These are phyloP conservation scores for Parietaria judaica DNA, from an alignment of 306 rosid species.

Conservation along the genomic window DNA sequence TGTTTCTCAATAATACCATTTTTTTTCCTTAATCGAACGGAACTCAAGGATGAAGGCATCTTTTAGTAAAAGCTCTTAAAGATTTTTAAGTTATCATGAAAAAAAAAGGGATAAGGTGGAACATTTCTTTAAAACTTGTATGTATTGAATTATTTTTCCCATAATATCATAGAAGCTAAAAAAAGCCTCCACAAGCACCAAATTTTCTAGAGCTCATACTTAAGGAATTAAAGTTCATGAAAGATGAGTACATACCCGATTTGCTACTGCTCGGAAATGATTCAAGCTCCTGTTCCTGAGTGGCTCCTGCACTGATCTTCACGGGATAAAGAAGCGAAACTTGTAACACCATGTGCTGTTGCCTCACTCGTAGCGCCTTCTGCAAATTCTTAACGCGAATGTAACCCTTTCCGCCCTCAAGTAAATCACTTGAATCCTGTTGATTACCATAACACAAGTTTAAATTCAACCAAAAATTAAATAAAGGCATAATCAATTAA, in stretches of 20 bases:
- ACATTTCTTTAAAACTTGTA: too few species aligned
- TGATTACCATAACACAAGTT: slow-evolving; percentile 23
- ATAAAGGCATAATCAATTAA: slow-evolving; percentile 3
- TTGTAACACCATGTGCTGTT: slow-evolving; percentile 72
- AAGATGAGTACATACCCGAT: slow-evolving; percentile 37
- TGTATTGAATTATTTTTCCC: too few species aligned
- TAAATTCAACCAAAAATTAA: slow-evolving; percentile 11
- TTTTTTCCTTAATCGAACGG: too few species aligned
- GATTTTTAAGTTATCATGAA: too few species aligned
- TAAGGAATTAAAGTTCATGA: too few species aligned
- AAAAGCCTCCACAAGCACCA: too few species aligned
- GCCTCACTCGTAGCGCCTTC: slow-evolving; percentile 64
- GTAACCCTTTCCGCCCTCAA: slow-evolving; percentile 60
- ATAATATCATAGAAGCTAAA: too few species aligned
- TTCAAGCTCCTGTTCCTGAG: slow-evolving; percentile 90
- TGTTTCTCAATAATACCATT: too few species aligned
- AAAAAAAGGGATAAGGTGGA: too few species aligned
- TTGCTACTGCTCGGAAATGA: slow-evolving; percentile 62
- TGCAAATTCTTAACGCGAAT: slow-evolving; percentile 49
- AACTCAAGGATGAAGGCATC: too few species aligned
- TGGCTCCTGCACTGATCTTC: slow-evolving; percentile 65
- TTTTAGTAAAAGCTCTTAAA: too few species aligned
- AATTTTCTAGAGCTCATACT: too few species aligned
- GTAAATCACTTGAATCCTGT: slow-evolving; percentile 54
- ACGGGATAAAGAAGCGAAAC: slow-evolving; percentile 81